Evolutionary conservation across 352 stramenopile genomes (phyloP), one percentile per base, ranked within the genome.

Genomic region (Phytophthora hybrid): DNA sequence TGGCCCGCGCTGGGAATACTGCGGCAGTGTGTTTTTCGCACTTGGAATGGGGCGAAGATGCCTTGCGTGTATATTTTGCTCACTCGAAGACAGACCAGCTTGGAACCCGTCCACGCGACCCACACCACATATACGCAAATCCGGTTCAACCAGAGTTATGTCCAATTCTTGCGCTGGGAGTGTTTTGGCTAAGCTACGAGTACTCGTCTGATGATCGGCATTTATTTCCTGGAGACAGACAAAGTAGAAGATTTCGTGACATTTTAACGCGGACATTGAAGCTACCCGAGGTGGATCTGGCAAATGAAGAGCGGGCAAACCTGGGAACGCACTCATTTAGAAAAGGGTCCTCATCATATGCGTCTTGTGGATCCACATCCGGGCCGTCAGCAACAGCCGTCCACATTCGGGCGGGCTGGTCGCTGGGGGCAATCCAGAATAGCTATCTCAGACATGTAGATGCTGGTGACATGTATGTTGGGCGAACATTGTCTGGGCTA

Each of bases 81-180:
- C 67, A 85, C 26, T 82, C 77, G 67, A 82, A 84, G 34, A 82
- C 74, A 7, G 64, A 81, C 19, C 68, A 86, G 21, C 46, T 47
- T 10, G 29, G 49, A 8, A 29, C 44, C 10, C 44, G 16, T n/a
- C 65, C 71, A 29, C 57, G 59, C 4, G 76, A 86, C 54, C 74
- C 76, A 18, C 64, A 57, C 11, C 76, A 82, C 44, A 34, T 82
- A 8, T 84, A 82, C 39, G 63, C 73, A 21, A 82, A 84, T 49
- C 76, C 73, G 39, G 21, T 71, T 1, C 2, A 32, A 18, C 79
- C 65, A n/a, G 53, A 76, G 46, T 63, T 82, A 0, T 85, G 76
- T 13, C 69, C 69, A 6, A 66, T 82, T 39, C 59, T 83, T 2
- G 56, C 76, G 16, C 63, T 85, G 13, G 78, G 66, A 13, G 14